Evolutionary conservation across 139 green algal species (phyloP).

Genomic region (Edaphochlamys debaryana): DNA sequence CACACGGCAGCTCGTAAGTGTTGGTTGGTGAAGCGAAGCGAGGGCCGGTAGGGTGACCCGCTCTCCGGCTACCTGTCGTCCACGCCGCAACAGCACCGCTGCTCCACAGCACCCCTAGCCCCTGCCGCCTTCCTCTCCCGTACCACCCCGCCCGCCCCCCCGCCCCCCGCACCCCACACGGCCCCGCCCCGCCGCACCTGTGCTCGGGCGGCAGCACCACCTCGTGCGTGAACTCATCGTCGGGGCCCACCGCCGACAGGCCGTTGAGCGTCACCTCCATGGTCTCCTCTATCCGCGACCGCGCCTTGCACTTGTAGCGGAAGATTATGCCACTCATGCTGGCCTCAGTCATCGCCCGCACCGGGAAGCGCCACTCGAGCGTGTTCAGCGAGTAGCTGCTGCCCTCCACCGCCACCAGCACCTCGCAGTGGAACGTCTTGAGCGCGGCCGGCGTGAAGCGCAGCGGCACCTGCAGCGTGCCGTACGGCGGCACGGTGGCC

Average conservation of each 20-base stretch:
- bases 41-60: too few relatives aligned
- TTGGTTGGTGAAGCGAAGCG: too few relatives aligned
- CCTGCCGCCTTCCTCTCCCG: too few relatives aligned
- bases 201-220: slow-evolving; percentile 47
- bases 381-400: slow-evolving; percentile 39
- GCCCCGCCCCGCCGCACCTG: slow-evolving; percentile 1
- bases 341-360: slow-evolving; percentile 19
- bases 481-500: slow-evolving; percentile 17
- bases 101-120: too few relatives aligned
- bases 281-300: slow-evolving; percentile 37
- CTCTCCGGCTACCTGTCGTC: too few relatives aligned
- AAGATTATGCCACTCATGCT: slow-evolving; percentile 10
- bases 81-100: too few relatives aligned
- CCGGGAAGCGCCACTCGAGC: slow-evolving; percentile 41
- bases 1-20: too few relatives aligned
- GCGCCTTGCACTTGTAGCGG: slow-evolving; percentile 39
- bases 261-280: slow-evolving; percentile 62
- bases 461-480: slow-evolving; percentile 33
- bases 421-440: slow-evolving; percentile 17
- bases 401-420: slow-evolving; percentile 39
- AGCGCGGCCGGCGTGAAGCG: slow-evolving; percentile 15
- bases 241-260: slow-evolving; percentile 30
- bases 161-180: too few relatives aligned
- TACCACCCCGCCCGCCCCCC: too few relatives aligned
- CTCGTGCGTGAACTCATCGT: slow-evolving; percentile 64